Percentiles rank a stretch among this genome's conserved stretches.
Evolutionary conservation across 306 rosid genomes (phyloP).

Genomic region (Mimosa bimucronata): DNA sequence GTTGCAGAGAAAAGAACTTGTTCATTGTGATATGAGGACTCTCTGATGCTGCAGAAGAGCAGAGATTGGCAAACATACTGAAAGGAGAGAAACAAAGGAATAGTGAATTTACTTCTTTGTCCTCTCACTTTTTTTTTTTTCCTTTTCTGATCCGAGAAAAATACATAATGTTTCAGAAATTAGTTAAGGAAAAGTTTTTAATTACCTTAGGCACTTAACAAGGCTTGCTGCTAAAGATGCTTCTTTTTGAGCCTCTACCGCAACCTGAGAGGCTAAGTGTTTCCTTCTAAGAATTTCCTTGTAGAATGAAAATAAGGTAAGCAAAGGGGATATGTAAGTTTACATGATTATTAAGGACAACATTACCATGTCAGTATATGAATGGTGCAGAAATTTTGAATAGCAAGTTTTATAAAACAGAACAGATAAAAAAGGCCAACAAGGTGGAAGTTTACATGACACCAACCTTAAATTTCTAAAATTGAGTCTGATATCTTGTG

Average conservation of each 20-base stretch:
- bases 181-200: constrained; percentile 1
- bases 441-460: neutral
- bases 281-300: constrained; percentile 90
- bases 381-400: neutral
- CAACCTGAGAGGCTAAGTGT: constrained; percentile 73
- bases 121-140: neutral
- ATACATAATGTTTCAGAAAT: neutral
- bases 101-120: constrained; percentile 39
- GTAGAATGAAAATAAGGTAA: constrained; percentile 34
- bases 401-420: neutral
- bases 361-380: neutral
- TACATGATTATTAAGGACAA: neutral
- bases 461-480: neutral
- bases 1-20: constrained; percentile 76
- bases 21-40: constrained; percentile 69
- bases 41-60: constrained; percentile 71
- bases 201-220: constrained; percentile 79
- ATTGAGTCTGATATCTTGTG: neutral
- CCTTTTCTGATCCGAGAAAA: neutral
- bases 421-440: neutral
- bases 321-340: constrained; percentile 17
- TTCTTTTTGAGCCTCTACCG: constrained; percentile 88
- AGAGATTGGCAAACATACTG: constrained; percentile 76
- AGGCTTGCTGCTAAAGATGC: constrained; percentile 72
- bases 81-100: constrained; percentile 18